Conservation (phyloP, 2,329 filamentous ascomycete genomes). For the Chaetomium sp. region DNA sequence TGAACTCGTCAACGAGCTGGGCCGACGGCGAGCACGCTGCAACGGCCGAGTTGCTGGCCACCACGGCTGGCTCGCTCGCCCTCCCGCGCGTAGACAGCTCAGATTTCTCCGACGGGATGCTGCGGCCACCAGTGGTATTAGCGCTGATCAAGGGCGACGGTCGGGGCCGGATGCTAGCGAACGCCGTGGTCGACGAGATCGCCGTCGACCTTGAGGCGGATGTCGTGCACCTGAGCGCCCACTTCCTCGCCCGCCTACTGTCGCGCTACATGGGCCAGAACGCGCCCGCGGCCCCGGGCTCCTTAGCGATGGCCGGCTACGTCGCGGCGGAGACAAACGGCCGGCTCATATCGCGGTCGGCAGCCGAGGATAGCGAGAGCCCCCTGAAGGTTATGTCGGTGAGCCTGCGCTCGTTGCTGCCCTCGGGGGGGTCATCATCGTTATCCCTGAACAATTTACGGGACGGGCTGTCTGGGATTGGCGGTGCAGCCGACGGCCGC, state of each 20-base stretch:
- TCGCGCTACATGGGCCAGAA: constrained; percentile 63
- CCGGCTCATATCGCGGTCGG: constrained; percentile 34
- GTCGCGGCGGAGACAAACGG: constrained; percentile 49
- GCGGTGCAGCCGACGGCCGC: constrained; percentile 36
- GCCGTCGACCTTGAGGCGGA: constrained; percentile 50
- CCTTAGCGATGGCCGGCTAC: constrained; percentile 51
- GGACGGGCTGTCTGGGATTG: neutral
- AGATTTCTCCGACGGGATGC: constrained; percentile 14
- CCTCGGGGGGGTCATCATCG: constrained; percentile 19
- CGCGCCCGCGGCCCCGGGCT: constrained; percentile 40
- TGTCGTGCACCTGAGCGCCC: constrained; percentile 60
- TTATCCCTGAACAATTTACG: too few species aligned
- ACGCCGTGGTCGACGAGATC: constrained; percentile 26
- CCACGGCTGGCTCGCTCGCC: too few species aligned
- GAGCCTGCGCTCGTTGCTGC: constrained; percentile 21
- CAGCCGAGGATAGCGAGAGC: constrained; percentile 33
- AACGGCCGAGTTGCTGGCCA: too few species aligned
- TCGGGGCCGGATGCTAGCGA: constrained; percentile 24
- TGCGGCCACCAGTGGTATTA: constrained; percentile 31
- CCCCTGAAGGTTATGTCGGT: constrained; percentile 6
- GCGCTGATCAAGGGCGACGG: constrained; percentile 30
- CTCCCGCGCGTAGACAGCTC: too few species aligned
- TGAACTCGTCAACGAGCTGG: too few species aligned
- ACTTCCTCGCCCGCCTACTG: constrained; percentile 62
- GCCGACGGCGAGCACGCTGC: too few species aligned